Evolutionary conservation across 495 filamentous ascomycete species (phyloP).

Genomic region (Penicillium tannophilum): DNA sequence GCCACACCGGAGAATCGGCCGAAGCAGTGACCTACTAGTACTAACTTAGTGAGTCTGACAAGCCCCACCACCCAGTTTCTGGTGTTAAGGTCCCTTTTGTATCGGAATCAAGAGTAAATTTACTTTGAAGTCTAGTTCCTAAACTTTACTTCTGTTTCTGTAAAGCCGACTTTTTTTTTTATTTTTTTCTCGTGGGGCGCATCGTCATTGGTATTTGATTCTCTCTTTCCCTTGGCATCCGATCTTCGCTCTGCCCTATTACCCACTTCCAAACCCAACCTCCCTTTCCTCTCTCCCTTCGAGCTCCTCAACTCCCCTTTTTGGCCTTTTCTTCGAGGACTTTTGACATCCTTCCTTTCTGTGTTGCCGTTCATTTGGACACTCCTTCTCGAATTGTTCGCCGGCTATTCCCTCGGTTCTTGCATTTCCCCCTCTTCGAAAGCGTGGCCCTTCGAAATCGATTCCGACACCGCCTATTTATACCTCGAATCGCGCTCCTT

Average conservation of each 20-base stretch:
- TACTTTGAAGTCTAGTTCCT: not conserved
- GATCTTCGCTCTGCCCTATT: conserved; percentile 25
- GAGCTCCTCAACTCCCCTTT: conserved; percentile 9
- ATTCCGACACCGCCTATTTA: conserved; percentile 24
- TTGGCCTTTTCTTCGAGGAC: conserved; percentile 2
- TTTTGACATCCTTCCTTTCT: conserved; percentile 14
- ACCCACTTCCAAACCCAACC: conserved; percentile 24
- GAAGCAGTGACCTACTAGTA: conserved; percentile 7
- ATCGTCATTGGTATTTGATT: conserved; percentile 7
- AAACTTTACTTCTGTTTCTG: not conserved
- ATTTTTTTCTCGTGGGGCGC: not conserved
- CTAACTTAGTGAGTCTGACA: not conserved
- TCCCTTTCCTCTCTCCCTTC: conserved; percentile 19
- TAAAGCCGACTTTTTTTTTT: not conserved
- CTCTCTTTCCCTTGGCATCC: conserved; percentile 21
- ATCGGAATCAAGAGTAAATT: not conserved
- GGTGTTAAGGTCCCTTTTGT: not conserved
- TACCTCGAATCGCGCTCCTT: conserved; percentile 25
- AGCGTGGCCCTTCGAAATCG: conserved; percentile 6
- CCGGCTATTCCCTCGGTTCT: not conserved
- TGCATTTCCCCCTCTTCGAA: not conserved
- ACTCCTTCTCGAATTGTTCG: conserved; percentile 23
- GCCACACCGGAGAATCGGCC: conserved; percentile 17
- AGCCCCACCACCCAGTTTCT: not conserved
- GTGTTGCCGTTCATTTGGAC: conserved; percentile 18